phyloP scores from a whole-genome alignment of 129 eudicot genomes.

The Lactuca saligna region DNA sequence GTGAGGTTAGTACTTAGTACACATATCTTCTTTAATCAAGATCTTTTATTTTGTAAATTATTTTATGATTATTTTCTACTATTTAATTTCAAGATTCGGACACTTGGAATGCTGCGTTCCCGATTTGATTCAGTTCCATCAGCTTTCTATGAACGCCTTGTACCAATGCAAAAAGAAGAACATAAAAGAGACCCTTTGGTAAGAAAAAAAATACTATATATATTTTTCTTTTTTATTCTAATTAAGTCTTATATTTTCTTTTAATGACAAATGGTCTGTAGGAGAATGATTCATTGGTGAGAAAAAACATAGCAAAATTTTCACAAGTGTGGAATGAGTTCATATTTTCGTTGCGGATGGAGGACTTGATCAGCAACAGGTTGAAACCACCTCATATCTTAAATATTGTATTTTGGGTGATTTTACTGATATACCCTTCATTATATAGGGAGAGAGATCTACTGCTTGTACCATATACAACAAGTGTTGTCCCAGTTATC shows the following conservation, averaged over 20 bases:
- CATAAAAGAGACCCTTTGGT: conserved; percentile 49
- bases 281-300: conserved; percentile 60
- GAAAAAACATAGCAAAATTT: conserved; percentile 81
- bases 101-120: conserved; percentile 97
- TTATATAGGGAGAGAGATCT: conserved; percentile 78
- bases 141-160: conserved; percentile 90
- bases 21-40: neutral
- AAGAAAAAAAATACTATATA: neutral
- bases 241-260: conserved; percentile 17
- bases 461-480: conserved; percentile 92
- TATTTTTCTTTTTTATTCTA: conserved; percentile 1
- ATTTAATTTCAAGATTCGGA: conserved; percentile 67
- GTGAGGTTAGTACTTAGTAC: conserved; percentile 67
- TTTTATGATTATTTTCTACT: conserved; percentile 11
- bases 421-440: conserved; percentile 1
- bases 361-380: conserved; percentile 93
- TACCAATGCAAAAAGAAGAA: conserved; percentile 59
- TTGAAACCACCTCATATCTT: conserved; percentile 26
- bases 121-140: conserved; percentile 88
- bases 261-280: conserved; percentile 22
- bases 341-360: conserved; percentile 81
- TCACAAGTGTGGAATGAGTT: conserved; percentile 99
- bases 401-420: neutral
- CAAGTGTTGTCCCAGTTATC: conserved; percentile 70
- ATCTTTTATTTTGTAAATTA: conserved; percentile 1